These are phyloP conservation scores for Arabidopsis suecica DNA, from an alignment of 345 rosid species.

Conservation along the genomic window DNA sequence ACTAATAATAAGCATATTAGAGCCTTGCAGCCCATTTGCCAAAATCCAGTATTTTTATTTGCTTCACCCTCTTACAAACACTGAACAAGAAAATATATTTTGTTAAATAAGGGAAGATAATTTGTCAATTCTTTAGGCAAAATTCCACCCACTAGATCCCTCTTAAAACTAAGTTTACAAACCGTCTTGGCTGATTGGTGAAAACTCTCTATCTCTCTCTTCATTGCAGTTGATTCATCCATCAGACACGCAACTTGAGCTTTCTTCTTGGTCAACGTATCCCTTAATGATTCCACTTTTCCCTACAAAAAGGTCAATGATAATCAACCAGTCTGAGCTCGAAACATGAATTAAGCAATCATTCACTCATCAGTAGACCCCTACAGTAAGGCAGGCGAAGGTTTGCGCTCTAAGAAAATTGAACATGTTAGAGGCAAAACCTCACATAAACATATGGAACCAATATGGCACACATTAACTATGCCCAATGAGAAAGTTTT, in stretches of 20 bases:
- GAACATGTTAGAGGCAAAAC: conserved; percentile 3
- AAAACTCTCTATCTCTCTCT: conserved; percentile 67
- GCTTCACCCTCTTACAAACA: conserved; percentile 7
- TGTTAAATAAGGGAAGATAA: conserved; percentile 8
- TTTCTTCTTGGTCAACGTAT: conserved; percentile 68
- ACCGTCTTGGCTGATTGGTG: conserved; percentile 67
- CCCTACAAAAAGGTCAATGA: conserved; percentile 51
- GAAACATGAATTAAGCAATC: conserved; percentile 12
- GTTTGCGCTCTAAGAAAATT: conserved; percentile 1
- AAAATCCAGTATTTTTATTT: conserved; percentile 19
- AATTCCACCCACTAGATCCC: conserved; percentile 9
- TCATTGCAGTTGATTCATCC: conserved; percentile 72
- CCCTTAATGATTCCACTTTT: conserved; percentile 61
- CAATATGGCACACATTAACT: not conserved
- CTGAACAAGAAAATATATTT: not conserved
- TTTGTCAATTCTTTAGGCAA: not conserved
- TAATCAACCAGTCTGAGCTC: conserved; percentile 20
- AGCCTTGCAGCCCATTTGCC: conserved; percentile 20
- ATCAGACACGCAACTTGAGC: conserved; percentile 66
- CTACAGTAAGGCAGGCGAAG: not conserved
- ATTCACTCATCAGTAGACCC: not conserved
- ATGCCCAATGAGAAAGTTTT: not conserved
- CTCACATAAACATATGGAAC: conserved; percentile 24
- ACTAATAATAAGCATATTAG: not conserved
- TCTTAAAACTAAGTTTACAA: conserved; percentile 40